These are phyloP conservation scores for Beauveria sp. DNA, from an alignment of 2,329 filamentous ascomycete species.

Conservation along the genomic window DNA sequence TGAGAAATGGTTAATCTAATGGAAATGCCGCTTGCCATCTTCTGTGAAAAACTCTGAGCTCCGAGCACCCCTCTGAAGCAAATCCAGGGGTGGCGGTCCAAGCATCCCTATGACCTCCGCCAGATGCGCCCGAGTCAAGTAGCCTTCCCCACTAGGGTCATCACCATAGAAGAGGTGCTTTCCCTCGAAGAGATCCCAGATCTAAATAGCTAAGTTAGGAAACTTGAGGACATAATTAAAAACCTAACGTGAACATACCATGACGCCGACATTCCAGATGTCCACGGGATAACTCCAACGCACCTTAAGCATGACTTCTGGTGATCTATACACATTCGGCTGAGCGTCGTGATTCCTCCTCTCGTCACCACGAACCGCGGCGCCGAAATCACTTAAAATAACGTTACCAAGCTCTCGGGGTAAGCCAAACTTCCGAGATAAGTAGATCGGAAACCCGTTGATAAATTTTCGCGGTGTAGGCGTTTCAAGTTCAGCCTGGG, in stretches of 20 bases:
- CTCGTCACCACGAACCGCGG: constrained; percentile 12
- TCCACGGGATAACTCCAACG: constrained; percentile 20
- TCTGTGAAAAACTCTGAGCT: constrained; percentile 13
- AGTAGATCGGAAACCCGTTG: constrained; percentile 3
- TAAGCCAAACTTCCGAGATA: constrained; percentile 11
- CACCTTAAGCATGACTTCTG: constrained; percentile 19
- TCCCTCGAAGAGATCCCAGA: too few relatives aligned
- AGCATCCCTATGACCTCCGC: constrained; percentile 19
- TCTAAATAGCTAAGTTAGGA: too few relatives aligned
- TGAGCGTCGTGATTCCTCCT: constrained; percentile 15
- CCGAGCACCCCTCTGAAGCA: constrained; percentile 12
- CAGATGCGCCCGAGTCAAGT: constrained; percentile 16
- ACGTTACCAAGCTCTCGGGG: constrained; percentile 14
- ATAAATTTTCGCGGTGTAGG: neutral
- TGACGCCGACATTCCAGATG: constrained; percentile 18
- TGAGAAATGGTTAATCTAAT: too few relatives aligned
- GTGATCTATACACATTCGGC: constrained; percentile 18
- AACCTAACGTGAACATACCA: constrained; percentile 7
- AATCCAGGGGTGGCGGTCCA: constrained; percentile 16
- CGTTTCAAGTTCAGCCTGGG: neutral
- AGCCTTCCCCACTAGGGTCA: too few relatives aligned
- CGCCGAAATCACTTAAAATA: constrained; percentile 15
- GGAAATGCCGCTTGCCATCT: neutral
- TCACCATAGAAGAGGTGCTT: too few relatives aligned
- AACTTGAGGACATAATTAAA: too few relatives aligned